Base-by-base conservation (phyloP, 768 basidiomycete genomes). In the Daedalea quercina region DNA sequence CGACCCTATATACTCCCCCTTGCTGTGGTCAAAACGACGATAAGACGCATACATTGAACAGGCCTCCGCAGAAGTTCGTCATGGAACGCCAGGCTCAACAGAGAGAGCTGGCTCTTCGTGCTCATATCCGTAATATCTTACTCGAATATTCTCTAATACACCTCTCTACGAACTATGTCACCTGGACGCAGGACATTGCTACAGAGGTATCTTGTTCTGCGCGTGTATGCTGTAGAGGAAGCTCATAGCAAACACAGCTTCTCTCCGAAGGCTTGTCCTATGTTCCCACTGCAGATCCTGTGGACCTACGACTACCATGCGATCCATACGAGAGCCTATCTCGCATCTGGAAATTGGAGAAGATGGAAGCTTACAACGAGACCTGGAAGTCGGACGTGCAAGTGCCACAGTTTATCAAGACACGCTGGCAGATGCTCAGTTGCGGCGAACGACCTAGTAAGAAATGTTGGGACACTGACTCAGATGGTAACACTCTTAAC, bases 101-200 rank as follows among this genome's bases (percentile, higher is more conserved):
- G 3, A 46, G 53, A 23, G 70, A 71, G 47, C 42, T 52, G 4
- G 57, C 54, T 43, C 60, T 74, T 3, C 63, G 62, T 6, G 63
- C 60, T 31, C 84, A 85, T 60, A 78, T 87, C 52, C 78, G 73
- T 37, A 66, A 73, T 33, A 64, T 84, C 25, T 71, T 87, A 25
- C 67, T 78, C 25, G 70, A 76, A 40, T 87, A 87, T 58, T 75
- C 70, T 7, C 71, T 71, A 33, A 65, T 62, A 17, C 77, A 87
- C 64, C 65, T 83, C 28, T 77, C 81, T 0, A 76, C 67, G 50
- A 73, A 84, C 61, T 76, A 86, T 61, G 65, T 80, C 42, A 62
- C 70, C 13, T 80, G 76, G 59, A 85, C 84, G 3, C 70, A 78
- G 54, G 63, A 68, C 51, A 70, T 73, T 1, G 76, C 80, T 15